Conservation (phyloP, 495 filamentous ascomycete genomes). For the Hypoxylon fuscum region DNA sequence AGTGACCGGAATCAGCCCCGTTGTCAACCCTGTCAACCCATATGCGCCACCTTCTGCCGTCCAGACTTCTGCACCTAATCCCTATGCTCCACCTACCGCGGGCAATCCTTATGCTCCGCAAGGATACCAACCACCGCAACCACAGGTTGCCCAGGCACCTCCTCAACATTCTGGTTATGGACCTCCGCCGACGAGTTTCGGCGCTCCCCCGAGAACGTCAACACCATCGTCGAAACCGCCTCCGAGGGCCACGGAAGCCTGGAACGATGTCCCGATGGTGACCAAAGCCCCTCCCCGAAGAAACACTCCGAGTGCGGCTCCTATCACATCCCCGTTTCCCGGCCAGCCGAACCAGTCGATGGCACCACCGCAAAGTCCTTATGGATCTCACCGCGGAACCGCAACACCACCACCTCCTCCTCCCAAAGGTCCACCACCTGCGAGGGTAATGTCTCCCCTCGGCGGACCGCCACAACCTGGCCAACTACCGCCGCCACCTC, state of each 20-base stretch:
- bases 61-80: slow-evolving; percentile 59
- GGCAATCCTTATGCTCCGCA: slow-evolving; percentile 47
- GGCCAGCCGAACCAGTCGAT: slow-evolving; percentile 64
- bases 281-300: slow-evolving; percentile 75
- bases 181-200: slow-evolving; percentile 46
- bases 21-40: slow-evolving; percentile 44
- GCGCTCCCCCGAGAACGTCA: slow-evolving; percentile 55
- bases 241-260: slow-evolving; percentile 77
- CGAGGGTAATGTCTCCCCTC: slow-evolving; percentile 63
- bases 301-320: slow-evolving; percentile 70
- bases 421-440: slow-evolving; percentile 63
- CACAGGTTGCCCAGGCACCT: slow-evolving; percentile 38
- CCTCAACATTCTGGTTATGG: slow-evolving; percentile 48
- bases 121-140: slow-evolving; percentile 47
- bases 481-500: slow-evolving; percentile 56
- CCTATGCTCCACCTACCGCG: slow-evolving; percentile 66
- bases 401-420: slow-evolving; percentile 44
- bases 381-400: slow-evolving; percentile 33
- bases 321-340: slow-evolving; percentile 73
- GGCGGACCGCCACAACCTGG: slow-evolving; percentile 58
- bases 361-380: slow-evolving; percentile 57
- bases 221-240: slow-evolving; percentile 69
- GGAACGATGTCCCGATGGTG: slow-evolving; percentile 96
- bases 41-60: slow-evolving; percentile 43
- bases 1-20: slow-evolving; percentile 42